Conservation (phyloP, 257 asterid genomes). For the Striga asiatica region DNA sequence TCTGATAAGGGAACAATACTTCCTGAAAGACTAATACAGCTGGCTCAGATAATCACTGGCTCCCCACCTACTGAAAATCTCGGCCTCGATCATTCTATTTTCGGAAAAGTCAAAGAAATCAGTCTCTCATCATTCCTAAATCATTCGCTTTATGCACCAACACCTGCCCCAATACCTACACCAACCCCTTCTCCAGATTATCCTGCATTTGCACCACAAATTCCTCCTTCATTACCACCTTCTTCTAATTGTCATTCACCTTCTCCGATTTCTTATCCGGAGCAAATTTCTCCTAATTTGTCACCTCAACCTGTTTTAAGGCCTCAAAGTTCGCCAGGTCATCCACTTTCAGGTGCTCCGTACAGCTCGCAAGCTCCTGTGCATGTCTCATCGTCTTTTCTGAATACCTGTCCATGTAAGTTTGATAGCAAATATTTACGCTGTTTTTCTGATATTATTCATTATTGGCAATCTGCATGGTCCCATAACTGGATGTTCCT, state of each 20-base stretch:
- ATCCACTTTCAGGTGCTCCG: constrained; percentile 25
- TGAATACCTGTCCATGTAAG: constrained; percentile 46
- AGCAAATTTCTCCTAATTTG: constrained; percentile 19
- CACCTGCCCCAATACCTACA: constrained; percentile 44
- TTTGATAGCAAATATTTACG: neutral
- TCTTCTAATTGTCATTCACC: constrained; percentile 24
- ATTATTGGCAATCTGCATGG: no score
- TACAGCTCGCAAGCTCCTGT: constrained; percentile 31
- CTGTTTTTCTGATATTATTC: neutral
- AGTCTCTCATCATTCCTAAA: constrained; percentile 52
- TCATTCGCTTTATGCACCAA: constrained; percentile 30
- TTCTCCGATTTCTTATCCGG: constrained; percentile 24
- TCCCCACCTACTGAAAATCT: constrained; percentile 53
- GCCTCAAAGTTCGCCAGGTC: constrained; percentile 21
- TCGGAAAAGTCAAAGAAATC: constrained; percentile 76
- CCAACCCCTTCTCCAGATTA: constrained; percentile 19
- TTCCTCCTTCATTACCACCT: constrained; percentile 29
- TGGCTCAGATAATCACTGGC: constrained; percentile 47
- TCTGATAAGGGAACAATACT: constrained; percentile 29
- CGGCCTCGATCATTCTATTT: constrained; percentile 63
- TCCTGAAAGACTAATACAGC: constrained; percentile 57
- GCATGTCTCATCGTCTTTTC: constrained; percentile 28
- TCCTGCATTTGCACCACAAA: constrained; percentile 31
- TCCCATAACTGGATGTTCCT: neutral
- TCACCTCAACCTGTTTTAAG: constrained; percentile 25